Percentiles rank a stretch among this genome's conserved stretches.
Conservation (phyloP, 257 asterid species). For the Parsonsia alboflavescens region DNA sequence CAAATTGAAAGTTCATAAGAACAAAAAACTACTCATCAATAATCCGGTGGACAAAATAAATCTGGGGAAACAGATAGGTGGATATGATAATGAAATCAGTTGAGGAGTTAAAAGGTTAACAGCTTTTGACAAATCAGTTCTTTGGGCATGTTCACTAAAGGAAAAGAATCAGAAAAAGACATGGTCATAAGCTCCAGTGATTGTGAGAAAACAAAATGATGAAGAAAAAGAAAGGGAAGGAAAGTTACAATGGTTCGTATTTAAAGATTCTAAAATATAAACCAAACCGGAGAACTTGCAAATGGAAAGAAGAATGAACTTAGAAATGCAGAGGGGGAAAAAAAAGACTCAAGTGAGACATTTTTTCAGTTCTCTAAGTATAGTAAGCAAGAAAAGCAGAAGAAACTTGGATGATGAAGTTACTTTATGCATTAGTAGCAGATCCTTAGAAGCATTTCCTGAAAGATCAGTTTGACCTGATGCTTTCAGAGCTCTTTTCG, state of each 20-base stretch:
- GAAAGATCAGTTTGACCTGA: conserved; percentile 97
- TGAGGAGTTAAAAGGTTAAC: neutral
- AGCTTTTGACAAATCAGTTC: neutral
- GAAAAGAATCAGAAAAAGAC: neutral
- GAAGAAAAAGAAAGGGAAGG: neutral
- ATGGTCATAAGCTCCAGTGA: neutral
- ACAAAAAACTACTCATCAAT: conserved; percentile 11
- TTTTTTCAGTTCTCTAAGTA: neutral
- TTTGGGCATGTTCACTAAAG: neutral
- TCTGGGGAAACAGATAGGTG: neutral
- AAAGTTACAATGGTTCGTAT: neutral
- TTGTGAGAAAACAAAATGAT: neutral
- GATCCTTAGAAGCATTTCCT: conserved; percentile 85
- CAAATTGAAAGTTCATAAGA: conserved; percentile 14
- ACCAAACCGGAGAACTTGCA: neutral
- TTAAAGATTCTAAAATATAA: neutral
- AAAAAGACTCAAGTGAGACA: neutral
- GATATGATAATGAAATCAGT: neutral
- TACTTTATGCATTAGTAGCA: conserved; percentile 88
- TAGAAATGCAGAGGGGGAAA: neutral
- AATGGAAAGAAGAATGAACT: neutral
- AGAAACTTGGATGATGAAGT: conserved; percentile 17
- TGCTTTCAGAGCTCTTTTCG: conserved; percentile 88
- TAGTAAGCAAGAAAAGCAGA: neutral
- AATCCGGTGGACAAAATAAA: neutral